Evolutionary conservation across 192 early-diverging fungal species (phyloP).

Genomic region (Dissophora ornata): DNA sequence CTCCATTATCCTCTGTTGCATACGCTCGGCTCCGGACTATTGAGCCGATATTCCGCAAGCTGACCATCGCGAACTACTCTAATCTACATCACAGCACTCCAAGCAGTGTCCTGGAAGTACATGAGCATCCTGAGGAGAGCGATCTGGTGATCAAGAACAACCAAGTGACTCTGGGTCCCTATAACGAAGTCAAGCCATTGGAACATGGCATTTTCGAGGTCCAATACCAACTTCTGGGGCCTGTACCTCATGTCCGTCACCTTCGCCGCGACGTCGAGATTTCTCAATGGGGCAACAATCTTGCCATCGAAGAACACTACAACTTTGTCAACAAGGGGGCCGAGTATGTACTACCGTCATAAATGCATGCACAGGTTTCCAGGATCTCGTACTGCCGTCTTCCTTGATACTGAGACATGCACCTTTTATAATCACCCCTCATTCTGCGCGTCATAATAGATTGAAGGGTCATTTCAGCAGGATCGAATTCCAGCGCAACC

Average conservation of each 20-base stretch:
- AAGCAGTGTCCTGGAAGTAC: conserved; percentile 47
- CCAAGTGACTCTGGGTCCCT: conserved; percentile 82
- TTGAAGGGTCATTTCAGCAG: conserved; percentile 78
- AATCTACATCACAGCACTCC: conserved; percentile 25
- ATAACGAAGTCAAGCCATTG: conserved; percentile 56
- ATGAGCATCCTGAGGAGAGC: conserved; percentile 45
- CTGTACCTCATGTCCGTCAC: conserved; percentile 67
- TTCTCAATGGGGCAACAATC: conserved; percentile 85
- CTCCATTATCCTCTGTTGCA: not conserved
- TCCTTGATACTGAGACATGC: too few species aligned
- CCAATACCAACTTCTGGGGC: conserved; percentile 73
- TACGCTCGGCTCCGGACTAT: not conserved
- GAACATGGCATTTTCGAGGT: conserved; percentile 59
- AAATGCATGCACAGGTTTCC: too few species aligned
- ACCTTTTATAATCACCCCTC: too few species aligned
- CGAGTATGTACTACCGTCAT: conserved; percentile 60
- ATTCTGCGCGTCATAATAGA: too few species aligned
- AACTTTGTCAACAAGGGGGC: conserved; percentile 81
- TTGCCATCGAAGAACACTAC: conserved; percentile 87
- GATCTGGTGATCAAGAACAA: conserved; percentile 59
- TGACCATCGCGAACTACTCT: not conserved
- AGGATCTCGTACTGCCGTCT: not conserved
- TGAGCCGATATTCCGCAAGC: too few species aligned
- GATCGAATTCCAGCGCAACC: conserved; percentile 68
- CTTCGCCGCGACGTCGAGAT: conserved; percentile 80